Conservation (phyloP, 2,329 filamentous ascomycete genomes). For the Phaeosphaeriaceae sp. region DNA sequence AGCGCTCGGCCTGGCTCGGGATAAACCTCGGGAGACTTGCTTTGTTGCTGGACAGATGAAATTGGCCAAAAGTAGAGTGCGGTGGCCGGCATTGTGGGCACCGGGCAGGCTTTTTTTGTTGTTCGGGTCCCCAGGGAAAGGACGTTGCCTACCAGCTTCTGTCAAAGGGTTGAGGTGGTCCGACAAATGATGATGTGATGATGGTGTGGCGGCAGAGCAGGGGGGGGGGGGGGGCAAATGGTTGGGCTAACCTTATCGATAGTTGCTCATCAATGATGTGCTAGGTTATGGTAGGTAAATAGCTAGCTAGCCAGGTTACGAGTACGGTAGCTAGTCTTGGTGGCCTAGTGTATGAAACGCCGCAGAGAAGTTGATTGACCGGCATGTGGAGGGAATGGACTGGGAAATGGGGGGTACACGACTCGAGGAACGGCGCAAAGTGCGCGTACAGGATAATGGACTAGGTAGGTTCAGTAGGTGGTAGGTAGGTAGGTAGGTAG, state of each 20-base stretch:
- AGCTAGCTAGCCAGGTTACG: no score
- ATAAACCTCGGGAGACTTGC: constrained; percentile 30
- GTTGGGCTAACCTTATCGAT: not conserved
- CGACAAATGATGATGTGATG: constrained; percentile 1
- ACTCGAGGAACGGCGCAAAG: constrained; percentile 3
- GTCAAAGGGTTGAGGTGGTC: no score
- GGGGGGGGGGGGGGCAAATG: not conserved
- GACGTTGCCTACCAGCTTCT: no score
- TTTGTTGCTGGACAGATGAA: no score
- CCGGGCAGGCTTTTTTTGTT: no score
- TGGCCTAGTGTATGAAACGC: not conserved
- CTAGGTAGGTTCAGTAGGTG: no score
- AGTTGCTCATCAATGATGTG: not conserved
- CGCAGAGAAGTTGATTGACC: not conserved
- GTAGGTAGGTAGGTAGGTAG: no score
- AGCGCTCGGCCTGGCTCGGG: constrained; percentile 26
- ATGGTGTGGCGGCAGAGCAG: no score
- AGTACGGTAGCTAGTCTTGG: not conserved
- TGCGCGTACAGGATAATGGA: constrained; percentile 6
- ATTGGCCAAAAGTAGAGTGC: no score
- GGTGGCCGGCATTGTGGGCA: constrained; percentile 3
- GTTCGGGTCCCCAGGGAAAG: no score
- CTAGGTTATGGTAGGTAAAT: constrained; percentile 24
- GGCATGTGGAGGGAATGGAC: not conserved
- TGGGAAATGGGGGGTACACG: not conserved